A percentile compares a stretch with the other conserved stretches of the same genome.
phyloP scores from a whole-genome alignment of 768 basidiomycete genomes.

The Clavaria fumosa region DNA sequence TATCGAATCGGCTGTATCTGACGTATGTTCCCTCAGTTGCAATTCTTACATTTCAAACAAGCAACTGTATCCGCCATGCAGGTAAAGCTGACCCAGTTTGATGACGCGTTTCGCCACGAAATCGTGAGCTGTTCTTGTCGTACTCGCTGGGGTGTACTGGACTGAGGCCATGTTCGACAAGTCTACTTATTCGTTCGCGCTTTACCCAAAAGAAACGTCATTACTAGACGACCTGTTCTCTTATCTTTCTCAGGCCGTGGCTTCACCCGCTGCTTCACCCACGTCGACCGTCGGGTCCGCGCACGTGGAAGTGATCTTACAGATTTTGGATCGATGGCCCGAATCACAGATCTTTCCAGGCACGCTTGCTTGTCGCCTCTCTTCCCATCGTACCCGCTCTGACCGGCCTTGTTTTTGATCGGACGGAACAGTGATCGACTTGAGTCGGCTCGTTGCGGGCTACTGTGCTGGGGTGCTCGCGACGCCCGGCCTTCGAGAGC shows the following conservation, averaged over 20 bases:
- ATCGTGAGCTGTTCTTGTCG: conserved; percentile 32
- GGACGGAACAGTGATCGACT: conserved; percentile 55
- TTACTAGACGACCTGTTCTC: conserved; percentile 48
- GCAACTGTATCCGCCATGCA: conserved; percentile 67
- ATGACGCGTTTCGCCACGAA: conserved; percentile 49
- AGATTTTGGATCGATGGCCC: conserved; percentile 64
- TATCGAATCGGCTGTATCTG: background rate
- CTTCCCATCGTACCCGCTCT: background rate
- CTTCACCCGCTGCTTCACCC: conserved; percentile 20
- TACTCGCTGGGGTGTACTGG: conserved; percentile 2
- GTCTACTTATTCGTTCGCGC: conserved; percentile 58
- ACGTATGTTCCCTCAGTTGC: conserved; percentile 26
- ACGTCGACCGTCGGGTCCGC: conserved; percentile 22
- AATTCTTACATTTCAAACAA: conserved; percentile 69
- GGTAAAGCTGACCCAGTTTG: conserved; percentile 60
- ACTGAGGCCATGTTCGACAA: conserved; percentile 14
- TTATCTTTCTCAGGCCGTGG: conserved; percentile 36
- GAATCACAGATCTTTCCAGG: conserved; percentile 56
- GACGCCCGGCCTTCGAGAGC: conserved; percentile 25
- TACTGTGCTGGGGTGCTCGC: conserved; percentile 41
- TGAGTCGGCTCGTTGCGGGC: conserved; percentile 60
- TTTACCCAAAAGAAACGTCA: conserved; percentile 47
- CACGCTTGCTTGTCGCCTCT: conserved; percentile 16
- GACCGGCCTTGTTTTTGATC: background rate
- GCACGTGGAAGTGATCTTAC: conserved; percentile 47